Percentiles rank a stretch among this genome's conserved stretches.
Evolutionary conservation across 805 yeast genomes (phyloP).

Genomic region (Ogataea polymorpha): DNA sequence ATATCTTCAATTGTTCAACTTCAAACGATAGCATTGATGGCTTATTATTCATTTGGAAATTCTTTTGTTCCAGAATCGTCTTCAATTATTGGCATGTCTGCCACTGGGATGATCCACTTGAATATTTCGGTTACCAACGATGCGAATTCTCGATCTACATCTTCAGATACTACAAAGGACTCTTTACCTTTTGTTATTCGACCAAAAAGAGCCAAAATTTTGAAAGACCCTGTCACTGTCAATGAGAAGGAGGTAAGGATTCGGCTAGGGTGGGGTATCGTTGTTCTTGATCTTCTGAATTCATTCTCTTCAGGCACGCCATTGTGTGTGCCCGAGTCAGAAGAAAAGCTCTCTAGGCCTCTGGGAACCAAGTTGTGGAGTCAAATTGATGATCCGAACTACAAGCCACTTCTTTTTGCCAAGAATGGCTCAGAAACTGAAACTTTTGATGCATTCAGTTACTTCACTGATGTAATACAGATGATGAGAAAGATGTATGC

Average conservation of each 20-base stretch:
- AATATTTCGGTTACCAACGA: conserved; percentile 12
- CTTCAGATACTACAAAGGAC: neutral
- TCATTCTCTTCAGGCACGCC: conserved; percentile 37
- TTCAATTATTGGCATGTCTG: conserved; percentile 25
- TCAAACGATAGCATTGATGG: conserved; percentile 24
- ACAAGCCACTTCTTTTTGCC: neutral
- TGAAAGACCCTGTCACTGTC: conserved; percentile 32
- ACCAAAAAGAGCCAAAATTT: conserved; percentile 18
- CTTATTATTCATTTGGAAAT: conserved; percentile 25
- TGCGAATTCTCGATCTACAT: neutral
- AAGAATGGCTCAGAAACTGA: neutral
- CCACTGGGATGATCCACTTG: conserved; percentile 24
- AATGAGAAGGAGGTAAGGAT: conserved; percentile 37
- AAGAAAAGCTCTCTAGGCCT: conserved; percentile 18
- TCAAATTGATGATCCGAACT: neutral
- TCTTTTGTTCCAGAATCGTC: conserved; percentile 26
- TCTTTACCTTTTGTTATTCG: conserved; percentile 12
- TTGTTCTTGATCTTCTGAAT: conserved; percentile 34
- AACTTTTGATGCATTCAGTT: conserved; percentile 21
- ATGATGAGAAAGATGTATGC: conserved; percentile 17
- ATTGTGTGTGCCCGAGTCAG: conserved; percentile 21
- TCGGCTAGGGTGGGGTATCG: conserved; percentile 36
- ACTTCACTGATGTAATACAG: conserved; percentile 19
- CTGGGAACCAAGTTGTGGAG: conserved; percentile 18
- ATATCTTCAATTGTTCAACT: conserved; percentile 24